Evolutionary conservation across 371 early-diverging fungal species (phyloP), one percentile per base, ranked within the genome.

Genomic region (Mucor irregularis): DNA sequence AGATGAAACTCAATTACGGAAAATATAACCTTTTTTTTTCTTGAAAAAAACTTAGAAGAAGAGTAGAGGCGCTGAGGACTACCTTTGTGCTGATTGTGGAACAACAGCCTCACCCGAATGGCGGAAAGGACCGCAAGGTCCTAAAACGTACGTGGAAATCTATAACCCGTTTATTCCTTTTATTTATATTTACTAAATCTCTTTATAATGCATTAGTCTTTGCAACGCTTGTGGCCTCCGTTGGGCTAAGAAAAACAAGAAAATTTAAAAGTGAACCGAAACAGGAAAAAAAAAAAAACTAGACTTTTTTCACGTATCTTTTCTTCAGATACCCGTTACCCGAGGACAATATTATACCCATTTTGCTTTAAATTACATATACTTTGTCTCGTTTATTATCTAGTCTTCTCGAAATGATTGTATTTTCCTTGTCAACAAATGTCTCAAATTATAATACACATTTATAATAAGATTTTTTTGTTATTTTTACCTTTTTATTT

Each of bases 51-150:
- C 19, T 31, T 19, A 62, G 50, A 57, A 52, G 38, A 64, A 63
- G 24, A 26, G 38, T 24, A 49, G 17, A 43, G 19, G 21, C 5
- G 1, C 6, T 5, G 67, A 70, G 29, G 64, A 70, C 22, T 56
- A 66, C 33, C 61, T 71, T 22, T 76, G 76, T 43, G 64, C 68
- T 30, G 76, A 79, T 50, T 93, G 93, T 71, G 79, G 80, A 37
- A 85, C 87, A 28, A 84, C 84, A 2, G 75, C 84, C 28, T 90
- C 91, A 0, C 90, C 91, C 1, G 87, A 87, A 53, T 93, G 93
- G 92, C 77, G 92, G 33, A 80, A 85, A 54, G 90, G 90, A 2
- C 89, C 88, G 28, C 78, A 81, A 48, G 90, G 90, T 10, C 80
- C 86, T 11, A 79, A 74, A 62, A 76, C 72, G 76, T 79, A 66